A percentile compares a stretch with the other conserved stretches of the same genome.
Conservation (phyloP, 2,329 filamentous ascomycete genomes). For the Rachicladosporium sp. region DNA sequence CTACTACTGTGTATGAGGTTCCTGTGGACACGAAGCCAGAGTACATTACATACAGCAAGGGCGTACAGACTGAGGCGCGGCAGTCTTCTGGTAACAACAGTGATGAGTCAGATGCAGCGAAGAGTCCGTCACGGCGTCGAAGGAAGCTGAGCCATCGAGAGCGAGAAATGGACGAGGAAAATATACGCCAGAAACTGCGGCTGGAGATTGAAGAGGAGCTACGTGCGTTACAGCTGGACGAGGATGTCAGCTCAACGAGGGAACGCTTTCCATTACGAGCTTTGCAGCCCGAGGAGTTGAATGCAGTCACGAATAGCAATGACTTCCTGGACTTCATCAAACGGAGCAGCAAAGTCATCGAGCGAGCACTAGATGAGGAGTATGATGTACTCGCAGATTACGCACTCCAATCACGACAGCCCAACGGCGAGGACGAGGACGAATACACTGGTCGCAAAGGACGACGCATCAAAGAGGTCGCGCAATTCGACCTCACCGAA, state of each 20-base stretch:
- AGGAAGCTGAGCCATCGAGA: conserved; percentile 71
- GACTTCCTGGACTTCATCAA: conserved; percentile 95
- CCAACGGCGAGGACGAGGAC: conserved; percentile 57
- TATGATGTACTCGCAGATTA: conserved; percentile 96
- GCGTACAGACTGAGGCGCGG: conserved; percentile 81
- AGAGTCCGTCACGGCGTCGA: conserved; percentile 41
- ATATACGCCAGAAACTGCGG: conserved; percentile 71
- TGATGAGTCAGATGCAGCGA: conserved; percentile 50
- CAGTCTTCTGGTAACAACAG: conserved; percentile 40
- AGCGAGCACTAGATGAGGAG: conserved; percentile 85
- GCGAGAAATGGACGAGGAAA: conserved; percentile 66
- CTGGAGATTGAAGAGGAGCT: conserved; percentile 90
- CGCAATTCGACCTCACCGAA: conserved; percentile 71
- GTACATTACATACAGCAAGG: conserved; percentile 93
- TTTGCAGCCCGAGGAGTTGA: conserved; percentile 72
- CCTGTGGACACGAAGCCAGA: conserved; percentile 55
- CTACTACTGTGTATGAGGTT: conserved; percentile 70
- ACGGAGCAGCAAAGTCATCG: conserved; percentile 90
- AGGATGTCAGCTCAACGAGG: conserved; percentile 34
- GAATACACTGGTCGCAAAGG: conserved; percentile 61
- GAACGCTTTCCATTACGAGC: conserved; percentile 62
- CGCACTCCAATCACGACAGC: conserved; percentile 60
- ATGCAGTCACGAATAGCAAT: conserved; percentile 79
- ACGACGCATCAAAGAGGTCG: conserved; percentile 69
- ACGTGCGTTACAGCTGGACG: conserved; percentile 49